A percentile compares a stretch with the other conserved stretches of the same genome.
phyloP scores from a whole-genome alignment of 1,284 basidiomycete species.

The Gymnopus androsaceus region DNA sequence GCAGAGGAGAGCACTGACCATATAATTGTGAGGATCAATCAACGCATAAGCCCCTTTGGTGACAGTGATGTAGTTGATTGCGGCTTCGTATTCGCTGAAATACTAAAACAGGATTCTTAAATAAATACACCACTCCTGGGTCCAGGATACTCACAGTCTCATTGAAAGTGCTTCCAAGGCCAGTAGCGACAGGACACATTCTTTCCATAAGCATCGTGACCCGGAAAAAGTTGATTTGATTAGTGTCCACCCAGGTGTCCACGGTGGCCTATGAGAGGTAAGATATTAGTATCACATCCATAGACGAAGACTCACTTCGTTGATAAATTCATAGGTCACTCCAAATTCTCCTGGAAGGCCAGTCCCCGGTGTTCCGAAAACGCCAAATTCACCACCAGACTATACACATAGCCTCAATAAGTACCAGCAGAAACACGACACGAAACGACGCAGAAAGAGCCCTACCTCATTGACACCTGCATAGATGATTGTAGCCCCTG shows the following conservation, averaged over 20 bases:
- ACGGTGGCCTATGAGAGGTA: constrained; percentile 41
- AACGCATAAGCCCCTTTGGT: constrained; percentile 44
- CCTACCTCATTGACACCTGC: constrained; percentile 39
- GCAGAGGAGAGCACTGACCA: constrained; percentile 23
- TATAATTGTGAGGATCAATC: constrained; percentile 50
- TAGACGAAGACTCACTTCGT: constrained; percentile 39
- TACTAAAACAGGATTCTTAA: too few species aligned
- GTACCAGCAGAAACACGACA: too few species aligned
- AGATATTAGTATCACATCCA: too few species aligned
- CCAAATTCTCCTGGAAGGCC: constrained; percentile 47
- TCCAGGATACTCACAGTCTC: too few species aligned
- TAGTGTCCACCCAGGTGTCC: constrained; percentile 48
- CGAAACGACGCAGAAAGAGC: not conserved
- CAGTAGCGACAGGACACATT: constrained; percentile 43
- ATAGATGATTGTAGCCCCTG: constrained; percentile 32
- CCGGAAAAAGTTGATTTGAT: constrained; percentile 51
- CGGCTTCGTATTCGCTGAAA: constrained; percentile 43
- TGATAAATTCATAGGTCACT: constrained; percentile 50
- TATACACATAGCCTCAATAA: too few species aligned
- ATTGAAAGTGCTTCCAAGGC: constrained; percentile 44
- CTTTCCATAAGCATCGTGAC: constrained; percentile 52
- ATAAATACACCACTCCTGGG: too few species aligned
- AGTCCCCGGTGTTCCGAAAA: constrained; percentile 33
- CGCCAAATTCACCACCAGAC: constrained; percentile 45
- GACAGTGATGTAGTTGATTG: constrained; percentile 44